Evolutionary conservation across 2,329 filamentous ascomycete species (phyloP).

Genomic region (Aspergillus sp.): DNA sequence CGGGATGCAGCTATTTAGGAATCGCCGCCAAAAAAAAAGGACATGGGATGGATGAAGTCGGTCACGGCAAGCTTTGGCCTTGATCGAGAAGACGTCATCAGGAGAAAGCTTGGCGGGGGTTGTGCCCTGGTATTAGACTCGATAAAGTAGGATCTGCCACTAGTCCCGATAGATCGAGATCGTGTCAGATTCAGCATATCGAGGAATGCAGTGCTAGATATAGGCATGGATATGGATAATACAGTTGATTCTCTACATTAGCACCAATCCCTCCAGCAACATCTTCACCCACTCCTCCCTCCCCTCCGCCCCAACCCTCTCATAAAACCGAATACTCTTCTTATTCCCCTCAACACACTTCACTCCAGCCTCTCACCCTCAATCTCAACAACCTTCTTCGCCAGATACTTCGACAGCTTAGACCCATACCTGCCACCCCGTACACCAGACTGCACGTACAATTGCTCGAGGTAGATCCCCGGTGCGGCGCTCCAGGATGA

Average conservation of each 20-base stretch:
- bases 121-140: neutral
- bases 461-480: slow-evolving; percentile 87
- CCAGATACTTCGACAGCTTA: slow-evolving; percentile 65
- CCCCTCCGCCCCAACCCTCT: slow-evolving; percentile 37
- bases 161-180: neutral
- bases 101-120: slow-evolving; percentile 1
- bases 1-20: neutral
- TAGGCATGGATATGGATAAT: neutral
- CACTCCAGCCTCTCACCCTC: slow-evolving; percentile 75
- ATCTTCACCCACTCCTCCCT: slow-evolving; percentile 47
- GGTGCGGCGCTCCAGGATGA: slow-evolving; percentile 83
- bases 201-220: neutral
- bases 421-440: slow-evolving; percentile 75
- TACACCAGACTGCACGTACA: slow-evolving; percentile 69
- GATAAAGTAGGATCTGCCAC: neutral
- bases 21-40: neutral
- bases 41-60: neutral
- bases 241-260: no score
- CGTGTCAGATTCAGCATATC: neutral
- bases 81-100: neutral
- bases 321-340: slow-evolving; percentile 81
- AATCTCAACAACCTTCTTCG: slow-evolving; percentile 68
- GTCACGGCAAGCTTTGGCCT: neutral
- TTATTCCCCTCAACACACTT: slow-evolving; percentile 88
- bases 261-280: slow-evolving; percentile 37